Evolutionary conservation across 768 basidiomycete species (phyloP), one percentile per base, ranked within the genome.

Genomic region (Infundibulicybe gibba): DNA sequence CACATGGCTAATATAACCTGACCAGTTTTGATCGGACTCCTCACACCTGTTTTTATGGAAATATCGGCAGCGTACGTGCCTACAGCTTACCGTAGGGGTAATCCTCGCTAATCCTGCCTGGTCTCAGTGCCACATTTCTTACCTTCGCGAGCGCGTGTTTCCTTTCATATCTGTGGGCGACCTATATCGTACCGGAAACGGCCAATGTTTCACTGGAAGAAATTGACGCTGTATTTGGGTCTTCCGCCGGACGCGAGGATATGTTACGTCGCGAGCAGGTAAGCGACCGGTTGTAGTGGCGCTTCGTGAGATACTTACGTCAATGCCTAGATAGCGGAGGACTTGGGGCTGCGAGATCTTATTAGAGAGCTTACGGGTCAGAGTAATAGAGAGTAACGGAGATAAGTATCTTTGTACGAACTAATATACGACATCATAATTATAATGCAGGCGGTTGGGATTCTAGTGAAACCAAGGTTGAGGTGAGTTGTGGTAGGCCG

Each of bases 161-260:
- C 43, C 52, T 72, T 10, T 87, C 80, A 0, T 85, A 86, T 52
- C 51, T 89, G 35, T 91, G 89, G 88, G 71, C 83, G 20, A 85
- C 79, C 4, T 71, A 79, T 49, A 45, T 66, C 49, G 81, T 91
- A 0, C 89, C 87, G 2, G 88, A 91, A 66, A 91, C 88, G 12
- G 85, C 86, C 20, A 82, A 83, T 49, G 67, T 88, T 3, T 80
- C 87, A 6, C 63, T 90, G 1, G 89, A 91, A 54, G 87, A 88
- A 59, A 81, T 90, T 41, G 88, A 91, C 57, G 70, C 63, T 6
- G 64, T 89, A 10, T 90, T 90, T 55, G 70, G 69, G 34, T 78
- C 79, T 1, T 67, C 74, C n/a, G 80, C 71, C 13, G 83, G 77
- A 0, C 66, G 55, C 33, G 80, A 82, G 44, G 85, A 89, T 53